Conservation (phyloP, 2,329 filamentous ascomycete genomes). For the Myriosclerotinia scirpicola region DNA sequence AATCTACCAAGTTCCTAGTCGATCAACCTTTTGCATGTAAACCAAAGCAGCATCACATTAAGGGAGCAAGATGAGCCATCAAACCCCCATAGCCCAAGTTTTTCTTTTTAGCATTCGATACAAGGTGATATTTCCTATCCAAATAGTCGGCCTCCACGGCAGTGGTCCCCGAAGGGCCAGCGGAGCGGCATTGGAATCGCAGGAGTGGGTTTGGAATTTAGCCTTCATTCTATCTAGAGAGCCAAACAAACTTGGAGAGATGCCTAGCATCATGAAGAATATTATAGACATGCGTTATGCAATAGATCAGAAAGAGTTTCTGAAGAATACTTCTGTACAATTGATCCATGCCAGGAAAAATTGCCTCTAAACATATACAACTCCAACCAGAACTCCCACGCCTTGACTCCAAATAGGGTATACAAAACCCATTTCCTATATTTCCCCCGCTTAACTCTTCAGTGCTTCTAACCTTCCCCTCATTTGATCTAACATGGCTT, state of each 20-base stretch:
- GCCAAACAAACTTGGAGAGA: background rate
- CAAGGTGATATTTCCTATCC: too few relatives aligned
- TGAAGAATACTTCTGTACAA: background rate
- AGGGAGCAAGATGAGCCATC: too few relatives aligned
- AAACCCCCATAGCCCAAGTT: too few relatives aligned
- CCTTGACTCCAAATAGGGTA: conserved; percentile 15
- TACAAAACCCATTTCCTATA: background rate
- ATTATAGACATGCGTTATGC: background rate
- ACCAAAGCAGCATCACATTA: too few relatives aligned
- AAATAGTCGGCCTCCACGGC: too few relatives aligned
- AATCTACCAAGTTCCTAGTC: too few relatives aligned
- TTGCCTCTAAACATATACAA: conserved; percentile 11
- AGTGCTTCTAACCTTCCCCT: conserved; percentile 84
- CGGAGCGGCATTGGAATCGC: too few relatives aligned
- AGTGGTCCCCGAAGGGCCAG: too few relatives aligned
- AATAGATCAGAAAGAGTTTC: background rate
- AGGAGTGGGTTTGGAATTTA: too few relatives aligned
- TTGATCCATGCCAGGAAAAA: background rate
- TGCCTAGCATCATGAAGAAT: background rate
- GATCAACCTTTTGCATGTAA: too few relatives aligned
- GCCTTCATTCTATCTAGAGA: background rate
- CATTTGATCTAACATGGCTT: conserved; percentile 94
- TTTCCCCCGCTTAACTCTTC: conserved; percentile 63
- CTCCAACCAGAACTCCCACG: conserved; percentile 1
- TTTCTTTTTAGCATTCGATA: too few relatives aligned